Base-by-base conservation (phyloP, 768 basidiomycete genomes). In the Pulveroboletus sp. region DNA sequence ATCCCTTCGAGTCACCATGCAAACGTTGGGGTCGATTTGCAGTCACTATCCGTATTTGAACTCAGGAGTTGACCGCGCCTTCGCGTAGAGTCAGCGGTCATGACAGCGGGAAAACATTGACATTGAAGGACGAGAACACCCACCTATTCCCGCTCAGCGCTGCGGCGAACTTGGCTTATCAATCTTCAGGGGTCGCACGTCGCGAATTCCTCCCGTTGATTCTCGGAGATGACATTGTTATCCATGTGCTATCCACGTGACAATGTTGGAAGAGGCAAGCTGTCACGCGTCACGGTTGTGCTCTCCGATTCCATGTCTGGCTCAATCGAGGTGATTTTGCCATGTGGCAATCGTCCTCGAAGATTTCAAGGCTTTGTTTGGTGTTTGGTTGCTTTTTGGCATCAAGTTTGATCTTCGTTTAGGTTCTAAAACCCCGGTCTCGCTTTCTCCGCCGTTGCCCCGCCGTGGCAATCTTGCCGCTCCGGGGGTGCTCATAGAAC, bases 201-300 rank as follows among this genome's bases (percentile, higher is more conserved):
- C 11, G 27, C 39, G 29, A 39, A 23, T 35, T 39, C 20, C 25
- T 47, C 45, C 19, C 32, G 20, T 47, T 32, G 33, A 40, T 53
- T 42, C 40, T 52, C 64, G 61, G 63, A 65, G 54, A 66, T 65
- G 64, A 63, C 45, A 36, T 43, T 31, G 47, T 29, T 31, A 37
- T 21, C n/a, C 43, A 49, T 47, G 54, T 21, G 23, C 25, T 6
- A 1, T 29, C 16, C 50, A 55, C 47, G 47, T 51, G 51, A 53
- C 35, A 16, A 33, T 16, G 10, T 14, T 33, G 14, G 14, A 33
- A 14, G 9, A 27, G 5, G 25, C 9, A 9, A 5, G 25, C 25
- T 27, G 25, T 27, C 6, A 32, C n/a, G n/a, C n/a, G n/a, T n/a
- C n/a, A n/a, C n/a, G 14, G 11, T 11, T 33, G 14, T 13, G 33